Percentiles rank a stretch among this genome's conserved stretches.
phyloP scores from a whole-genome alignment of 2,329 filamentous ascomycete species.

The Cladobotryum mycophilum region DNA sequence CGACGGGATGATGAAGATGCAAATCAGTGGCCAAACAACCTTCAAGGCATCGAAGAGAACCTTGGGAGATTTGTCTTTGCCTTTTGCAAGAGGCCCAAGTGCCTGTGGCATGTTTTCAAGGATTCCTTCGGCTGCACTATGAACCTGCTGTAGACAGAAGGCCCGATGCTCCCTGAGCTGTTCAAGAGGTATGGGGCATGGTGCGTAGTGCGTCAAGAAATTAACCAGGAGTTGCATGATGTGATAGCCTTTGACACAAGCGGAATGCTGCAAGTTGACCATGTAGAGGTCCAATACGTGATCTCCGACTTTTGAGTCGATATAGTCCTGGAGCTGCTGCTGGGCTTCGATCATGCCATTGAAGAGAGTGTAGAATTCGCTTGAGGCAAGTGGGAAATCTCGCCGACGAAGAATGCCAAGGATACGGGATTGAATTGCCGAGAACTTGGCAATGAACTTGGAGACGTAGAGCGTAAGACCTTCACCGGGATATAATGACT shows the following conservation, averaged over 20 bases:
- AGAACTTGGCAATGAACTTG: constrained; percentile 22
- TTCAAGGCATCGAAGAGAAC: constrained; percentile 32
- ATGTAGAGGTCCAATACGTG: constrained; percentile 24
- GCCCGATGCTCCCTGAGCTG: constrained; percentile 23
- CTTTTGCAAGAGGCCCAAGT: constrained; percentile 20
- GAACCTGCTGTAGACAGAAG: constrained; percentile 22
- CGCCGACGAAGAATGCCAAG: constrained; percentile 19
- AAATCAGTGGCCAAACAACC: constrained; percentile 33
- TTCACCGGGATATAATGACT: constrained; percentile 21
- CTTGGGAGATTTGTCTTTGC: constrained; percentile 24
- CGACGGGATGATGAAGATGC: constrained; percentile 24
- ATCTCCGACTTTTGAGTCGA: constrained; percentile 6
- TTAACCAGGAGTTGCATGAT: constrained; percentile 28
- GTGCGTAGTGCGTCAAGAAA: constrained; percentile 28
- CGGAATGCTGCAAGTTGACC: constrained; percentile 26
- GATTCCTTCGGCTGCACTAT: constrained; percentile 22
- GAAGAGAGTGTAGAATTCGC: constrained; percentile 22
- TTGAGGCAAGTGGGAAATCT: constrained; percentile 23
- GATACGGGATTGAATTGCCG: constrained; percentile 23
- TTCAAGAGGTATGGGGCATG: constrained; percentile 17
- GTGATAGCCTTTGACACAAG: constrained; percentile 30
- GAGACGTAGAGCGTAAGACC: constrained; percentile 22
- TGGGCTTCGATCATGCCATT: constrained; percentile 22
- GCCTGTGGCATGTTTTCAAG: constrained; percentile 20
- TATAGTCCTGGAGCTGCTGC: constrained; percentile 15